These are phyloP conservation scores for Pythium biforme DNA, from an alignment of 352 stramenopile species.

Conservation along the genomic window DNA sequence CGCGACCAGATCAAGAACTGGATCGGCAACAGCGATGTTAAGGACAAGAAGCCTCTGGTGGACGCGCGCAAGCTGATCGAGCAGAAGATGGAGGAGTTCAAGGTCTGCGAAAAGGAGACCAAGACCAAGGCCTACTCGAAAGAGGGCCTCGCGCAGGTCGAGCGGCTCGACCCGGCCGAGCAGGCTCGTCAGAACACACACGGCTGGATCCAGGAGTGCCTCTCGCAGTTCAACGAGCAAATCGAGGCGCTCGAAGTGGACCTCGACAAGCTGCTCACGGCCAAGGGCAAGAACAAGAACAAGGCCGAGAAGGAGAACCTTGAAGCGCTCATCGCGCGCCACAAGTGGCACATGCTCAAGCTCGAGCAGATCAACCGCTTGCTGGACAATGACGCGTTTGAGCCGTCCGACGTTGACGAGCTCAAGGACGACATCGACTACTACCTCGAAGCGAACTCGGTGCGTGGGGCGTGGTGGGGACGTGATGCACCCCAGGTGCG, in stretches of 20 bases:
- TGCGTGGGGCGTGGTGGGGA: conserved; percentile 16
- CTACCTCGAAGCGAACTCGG: conserved; percentile 94
- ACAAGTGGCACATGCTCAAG: conserved; percentile 98
- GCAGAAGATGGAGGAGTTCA: conserved; percentile 99
- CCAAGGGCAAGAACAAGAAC: conserved; percentile 95
- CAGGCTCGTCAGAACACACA: conserved; percentile 77
- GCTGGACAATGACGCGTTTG: conserved; percentile 95
- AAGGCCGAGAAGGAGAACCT: conserved; percentile 91
- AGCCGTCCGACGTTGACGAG: conserved; percentile 91
- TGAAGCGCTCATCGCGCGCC: conserved; percentile 87
- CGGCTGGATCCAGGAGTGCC: conserved; percentile 79
- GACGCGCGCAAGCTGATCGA: conserved; percentile 95
- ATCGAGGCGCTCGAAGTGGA: conserved; percentile 85
- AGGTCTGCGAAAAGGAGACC: conserved; percentile 99
- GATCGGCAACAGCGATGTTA: conserved; percentile 97
- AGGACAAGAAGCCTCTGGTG: conserved; percentile 93
- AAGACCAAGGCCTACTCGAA: conserved; percentile 99
- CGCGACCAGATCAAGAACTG: conserved; percentile 99
- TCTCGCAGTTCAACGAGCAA: conserved; percentile 88
- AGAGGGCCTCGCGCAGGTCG: conserved; percentile 94
- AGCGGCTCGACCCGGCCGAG: conserved; percentile 90
- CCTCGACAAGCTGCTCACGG: conserved; percentile 69
- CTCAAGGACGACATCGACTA: conserved; percentile 98
- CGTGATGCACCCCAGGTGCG: too few relatives aligned
- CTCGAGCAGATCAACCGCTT: conserved; percentile 98